Conservation (phyloP, 2,329 filamentous ascomycete species). For the Pseudogymnoascus sp. region DNA sequence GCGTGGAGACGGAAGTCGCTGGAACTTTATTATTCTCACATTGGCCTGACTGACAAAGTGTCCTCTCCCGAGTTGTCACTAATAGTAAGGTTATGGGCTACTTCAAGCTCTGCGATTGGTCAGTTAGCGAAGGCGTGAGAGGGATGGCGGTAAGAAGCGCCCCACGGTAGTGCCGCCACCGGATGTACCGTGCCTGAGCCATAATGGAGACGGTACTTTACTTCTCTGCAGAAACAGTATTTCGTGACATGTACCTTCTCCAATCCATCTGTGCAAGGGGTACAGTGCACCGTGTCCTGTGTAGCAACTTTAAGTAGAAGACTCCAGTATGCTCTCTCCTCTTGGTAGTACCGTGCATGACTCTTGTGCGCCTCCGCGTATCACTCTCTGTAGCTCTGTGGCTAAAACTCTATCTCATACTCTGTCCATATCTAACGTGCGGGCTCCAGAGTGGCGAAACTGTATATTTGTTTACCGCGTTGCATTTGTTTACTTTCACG, state of each 20-base stretch:
- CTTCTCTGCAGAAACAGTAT: not conserved
- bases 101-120: constrained; percentile 6
- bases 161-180: constrained; percentile 2
- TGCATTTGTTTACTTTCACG: not conserved
- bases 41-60: constrained; percentile 9
- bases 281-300: not conserved
- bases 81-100: constrained; percentile 7
- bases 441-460: not conserved
- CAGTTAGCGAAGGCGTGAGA: not conserved
- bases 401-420: constrained; percentile 5
- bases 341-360: not conserved
- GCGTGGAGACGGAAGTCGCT: constrained; percentile 19
- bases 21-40: constrained; percentile 9
- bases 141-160: constrained; percentile 6
- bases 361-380: not conserved
- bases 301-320: not conserved
- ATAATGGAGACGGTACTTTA: not conserved
- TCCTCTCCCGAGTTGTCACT: constrained; percentile 8
- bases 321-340: not conserved
- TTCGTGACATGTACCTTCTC: not conserved
- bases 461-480: not conserved
- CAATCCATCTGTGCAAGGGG: not conserved
- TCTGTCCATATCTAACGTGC: constrained; percentile 1
- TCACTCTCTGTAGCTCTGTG: not conserved
- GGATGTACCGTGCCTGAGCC: not conserved